Base-by-base conservation (phyloP, 2,329 filamentous ascomycete species). In the Alternaria novae-zelandiae region DNA sequence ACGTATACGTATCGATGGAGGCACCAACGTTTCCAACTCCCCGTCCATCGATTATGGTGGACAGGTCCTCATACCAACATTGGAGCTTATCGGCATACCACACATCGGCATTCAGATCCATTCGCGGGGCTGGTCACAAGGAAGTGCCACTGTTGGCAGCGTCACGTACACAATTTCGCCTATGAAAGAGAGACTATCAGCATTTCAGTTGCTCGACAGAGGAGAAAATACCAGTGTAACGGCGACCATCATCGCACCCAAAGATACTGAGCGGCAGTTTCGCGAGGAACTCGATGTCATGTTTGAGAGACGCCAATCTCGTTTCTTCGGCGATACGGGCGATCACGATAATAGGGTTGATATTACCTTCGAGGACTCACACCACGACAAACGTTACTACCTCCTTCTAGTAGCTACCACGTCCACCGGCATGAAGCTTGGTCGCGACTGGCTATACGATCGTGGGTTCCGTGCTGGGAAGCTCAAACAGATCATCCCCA, bases 41-140 rank as follows among this genome's bases (percentile, higher is more conserved):
- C 86, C 86, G 8, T 86, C 85, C 3, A 83, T 82, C 70, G 87
- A 89, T 53, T 89, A 89, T 68, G 77, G 87, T 10, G 64, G 77
- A 3, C 83, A 88, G 69, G 86, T 89, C 4, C 80, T 89, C 6
- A 70, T 86, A 3, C 87, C 87, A 0, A 86, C 84, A 60, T 82
- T 89, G 21, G 64, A 77, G 2, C 77, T 72, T 28, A 80, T 89
- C 32, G 86, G 86, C 6, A 77, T 88, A 13, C 84, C 85, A 3
- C 67, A 62, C 4, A 80, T 88, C 45, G 71, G 74, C 0, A 71
- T 82, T 4, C 70, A 72, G 2, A 71, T 88, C 23, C 76, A 82
- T 11, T 79, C 80, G 55, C 80, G 87, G 17, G 86, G 87, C n/a
- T 89, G 87, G 87, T 81, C 80, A 12, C 79, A 80, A 26, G 86